A percentile compares a stretch with the other conserved stretches of the same genome.
Evolutionary conservation across 2,329 filamentous ascomycete species (phyloP).

Genomic region (Trichophaea hybrida): DNA sequence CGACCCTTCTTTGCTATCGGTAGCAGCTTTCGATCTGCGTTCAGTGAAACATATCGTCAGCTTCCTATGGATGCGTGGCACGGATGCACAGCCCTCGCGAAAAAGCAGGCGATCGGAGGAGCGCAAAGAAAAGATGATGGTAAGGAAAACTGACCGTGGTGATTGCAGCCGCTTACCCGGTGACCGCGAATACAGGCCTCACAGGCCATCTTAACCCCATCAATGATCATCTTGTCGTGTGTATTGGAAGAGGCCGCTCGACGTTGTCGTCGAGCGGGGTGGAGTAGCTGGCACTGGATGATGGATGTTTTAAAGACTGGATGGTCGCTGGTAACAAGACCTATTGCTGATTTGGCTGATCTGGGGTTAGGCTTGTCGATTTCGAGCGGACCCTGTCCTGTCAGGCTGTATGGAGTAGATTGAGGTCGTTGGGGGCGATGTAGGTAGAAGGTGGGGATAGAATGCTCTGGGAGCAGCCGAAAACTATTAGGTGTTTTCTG

Average conservation of each 20-base stretch:
- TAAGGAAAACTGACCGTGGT: constrained; percentile 55
- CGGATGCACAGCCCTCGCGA: constrained; percentile 14
- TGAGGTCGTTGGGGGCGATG: background rate
- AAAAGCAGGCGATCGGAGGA: constrained; percentile 7
- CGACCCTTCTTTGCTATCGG: constrained; percentile 97
- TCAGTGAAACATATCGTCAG: constrained; percentile 1
- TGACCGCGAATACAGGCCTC: constrained; percentile 96
- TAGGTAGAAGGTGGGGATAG: background rate
- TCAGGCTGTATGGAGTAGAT: background rate
- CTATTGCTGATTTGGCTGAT: background rate
- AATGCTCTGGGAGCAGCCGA: background rate
- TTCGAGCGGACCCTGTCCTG: background rate
- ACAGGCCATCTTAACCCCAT: constrained; percentile 96
- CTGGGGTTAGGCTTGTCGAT: background rate
- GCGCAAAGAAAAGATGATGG: background rate
- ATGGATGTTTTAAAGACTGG: background rate
- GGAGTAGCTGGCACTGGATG: background rate
- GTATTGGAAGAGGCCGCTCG: constrained; percentile 23
- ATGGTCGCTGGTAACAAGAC: background rate
- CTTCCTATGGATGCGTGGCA: constrained; percentile 23
- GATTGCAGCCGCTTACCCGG: constrained; percentile 96
- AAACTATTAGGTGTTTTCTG: background rate
- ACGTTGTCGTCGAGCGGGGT: constrained; percentile 20
- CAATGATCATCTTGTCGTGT: constrained; percentile 52
- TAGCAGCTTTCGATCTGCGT: constrained; percentile 69